Evolutionary conservation across 352 stramenopile genomes (phyloP).

Genomic region (Phytophthora idaei): DNA sequence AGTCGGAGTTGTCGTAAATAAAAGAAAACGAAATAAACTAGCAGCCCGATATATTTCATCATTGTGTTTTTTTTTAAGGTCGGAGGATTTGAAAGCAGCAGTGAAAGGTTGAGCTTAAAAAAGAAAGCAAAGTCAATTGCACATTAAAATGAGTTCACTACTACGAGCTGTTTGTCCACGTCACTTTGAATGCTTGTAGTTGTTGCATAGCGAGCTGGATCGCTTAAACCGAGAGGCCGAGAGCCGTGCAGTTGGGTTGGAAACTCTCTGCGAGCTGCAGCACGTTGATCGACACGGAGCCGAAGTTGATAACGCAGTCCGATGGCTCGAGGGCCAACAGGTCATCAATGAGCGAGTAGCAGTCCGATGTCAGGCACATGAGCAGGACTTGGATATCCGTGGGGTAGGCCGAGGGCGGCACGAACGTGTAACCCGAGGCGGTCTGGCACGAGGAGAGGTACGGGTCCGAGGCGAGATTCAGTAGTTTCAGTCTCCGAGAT

Average conservation of each 20-base stretch:
- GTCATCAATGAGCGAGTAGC: slow-evolving; percentile 38
- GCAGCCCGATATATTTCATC: no score
- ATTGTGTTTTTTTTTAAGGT: no score
- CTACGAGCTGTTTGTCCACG: slow-evolving; percentile 19
- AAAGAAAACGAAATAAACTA: no score
- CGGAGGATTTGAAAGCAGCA: no score
- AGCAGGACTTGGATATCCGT: slow-evolving; percentile 36
- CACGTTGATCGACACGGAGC: slow-evolving; percentile 50
- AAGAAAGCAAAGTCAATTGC: not conserved
- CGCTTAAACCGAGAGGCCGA: slow-evolving; percentile 32
- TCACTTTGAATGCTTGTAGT: slow-evolving; percentile 13
- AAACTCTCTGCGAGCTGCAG: slow-evolving; percentile 49
- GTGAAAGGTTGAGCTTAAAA: not conserved
- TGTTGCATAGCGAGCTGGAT: slow-evolving; percentile 9
- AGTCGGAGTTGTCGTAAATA: no score
- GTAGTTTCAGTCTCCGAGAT: slow-evolving; percentile 41
- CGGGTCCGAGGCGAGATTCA: slow-evolving; percentile 25
- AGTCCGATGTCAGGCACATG: slow-evolving; percentile 46
- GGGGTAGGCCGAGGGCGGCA: slow-evolving; percentile 41
- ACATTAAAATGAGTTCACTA: slow-evolving; percentile 22
- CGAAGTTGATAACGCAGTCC: slow-evolving; percentile 55
- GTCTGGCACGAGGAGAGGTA: slow-evolving; percentile 34
- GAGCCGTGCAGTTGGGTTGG: slow-evolving; percentile 40
- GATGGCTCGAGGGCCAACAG: slow-evolving; percentile 38
- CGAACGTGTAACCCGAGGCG: slow-evolving; percentile 39